Conservation (phyloP, 768 basidiomycete genomes). For the Jaapia argillacea region DNA sequence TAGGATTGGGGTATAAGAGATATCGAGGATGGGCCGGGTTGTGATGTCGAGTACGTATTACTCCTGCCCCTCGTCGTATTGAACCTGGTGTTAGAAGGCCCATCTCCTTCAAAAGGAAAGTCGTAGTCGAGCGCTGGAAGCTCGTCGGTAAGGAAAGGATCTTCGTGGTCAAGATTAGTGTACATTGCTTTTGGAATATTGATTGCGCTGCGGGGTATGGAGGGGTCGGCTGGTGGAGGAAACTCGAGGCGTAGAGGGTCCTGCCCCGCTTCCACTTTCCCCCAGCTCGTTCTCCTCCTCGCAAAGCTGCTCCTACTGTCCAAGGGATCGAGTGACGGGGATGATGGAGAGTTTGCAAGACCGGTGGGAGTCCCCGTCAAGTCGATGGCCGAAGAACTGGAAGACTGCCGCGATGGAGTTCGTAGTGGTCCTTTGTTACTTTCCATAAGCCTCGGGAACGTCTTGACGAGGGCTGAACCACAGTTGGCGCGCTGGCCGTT, state of each 20-base stretch:
- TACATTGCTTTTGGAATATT: not conserved
- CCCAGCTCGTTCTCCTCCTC: not conserved
- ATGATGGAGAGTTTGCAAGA: not conserved
- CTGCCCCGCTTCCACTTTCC: not conserved
- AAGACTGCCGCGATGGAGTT: not conserved
- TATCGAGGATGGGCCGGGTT: constrained; percentile 39
- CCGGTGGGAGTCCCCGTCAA: not conserved
- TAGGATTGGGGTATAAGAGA: constrained; percentile 37
- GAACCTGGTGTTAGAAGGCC: not conserved
- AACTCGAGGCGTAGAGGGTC: not conserved
- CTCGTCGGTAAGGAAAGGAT: not conserved
- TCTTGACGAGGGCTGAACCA: no score
- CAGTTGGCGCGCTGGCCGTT: no score
- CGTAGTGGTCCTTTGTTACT: no score
- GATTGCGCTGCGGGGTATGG: constrained; percentile 9
- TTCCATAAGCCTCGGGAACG: no score
- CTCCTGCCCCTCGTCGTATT: no score
- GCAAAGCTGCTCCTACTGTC: not conserved
- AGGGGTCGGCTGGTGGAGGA: constrained; percentile 1
- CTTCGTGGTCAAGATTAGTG: not conserved
- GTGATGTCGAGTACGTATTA: constrained; percentile 30
- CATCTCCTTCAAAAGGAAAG: not conserved
- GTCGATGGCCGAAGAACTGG: not conserved
- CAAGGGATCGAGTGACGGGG: not conserved
- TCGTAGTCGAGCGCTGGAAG: not conserved